Conservation (phyloP, 768 basidiomycete species). For the Collybia sordida region DNA sequence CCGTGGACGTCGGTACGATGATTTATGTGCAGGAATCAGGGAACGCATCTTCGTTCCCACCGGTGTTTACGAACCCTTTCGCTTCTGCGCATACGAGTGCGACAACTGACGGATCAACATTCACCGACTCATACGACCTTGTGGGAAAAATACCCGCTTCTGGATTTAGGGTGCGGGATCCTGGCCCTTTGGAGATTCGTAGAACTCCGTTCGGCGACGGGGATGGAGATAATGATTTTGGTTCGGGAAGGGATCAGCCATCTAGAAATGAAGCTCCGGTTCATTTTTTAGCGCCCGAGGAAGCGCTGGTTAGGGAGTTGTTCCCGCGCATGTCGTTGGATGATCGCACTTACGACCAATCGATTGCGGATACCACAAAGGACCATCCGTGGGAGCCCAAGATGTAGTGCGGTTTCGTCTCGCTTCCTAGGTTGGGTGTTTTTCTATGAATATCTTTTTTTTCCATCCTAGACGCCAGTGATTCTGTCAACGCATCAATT, state of each 20-base stretch:
- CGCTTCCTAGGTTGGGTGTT: too few species aligned
- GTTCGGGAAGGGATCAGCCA: neutral
- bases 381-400: too few species aligned
- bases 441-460: too few species aligned
- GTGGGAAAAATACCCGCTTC: neutral
- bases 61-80: constrained; percentile 2
- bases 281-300: neutral
- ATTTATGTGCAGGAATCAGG: neutral
- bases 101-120: neutral
- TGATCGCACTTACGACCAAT: neutral
- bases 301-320: neutral
- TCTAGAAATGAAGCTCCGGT: neutral
- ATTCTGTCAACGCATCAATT: too few species aligned
- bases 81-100: neutral
- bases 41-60: neutral
- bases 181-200: neutral
- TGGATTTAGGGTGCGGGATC: neutral
- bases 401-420: too few species aligned
- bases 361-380: too few species aligned
- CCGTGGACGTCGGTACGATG: neutral
- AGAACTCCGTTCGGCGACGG: neutral
- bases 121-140: neutral
- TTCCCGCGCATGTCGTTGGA: constrained; percentile 5
- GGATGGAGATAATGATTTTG: neutral
- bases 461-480: too few species aligned